These are phyloP conservation scores for Botrytis sinoallii DNA, from an alignment of 2,329 filamentous ascomycete species.

Conservation along the genomic window DNA sequence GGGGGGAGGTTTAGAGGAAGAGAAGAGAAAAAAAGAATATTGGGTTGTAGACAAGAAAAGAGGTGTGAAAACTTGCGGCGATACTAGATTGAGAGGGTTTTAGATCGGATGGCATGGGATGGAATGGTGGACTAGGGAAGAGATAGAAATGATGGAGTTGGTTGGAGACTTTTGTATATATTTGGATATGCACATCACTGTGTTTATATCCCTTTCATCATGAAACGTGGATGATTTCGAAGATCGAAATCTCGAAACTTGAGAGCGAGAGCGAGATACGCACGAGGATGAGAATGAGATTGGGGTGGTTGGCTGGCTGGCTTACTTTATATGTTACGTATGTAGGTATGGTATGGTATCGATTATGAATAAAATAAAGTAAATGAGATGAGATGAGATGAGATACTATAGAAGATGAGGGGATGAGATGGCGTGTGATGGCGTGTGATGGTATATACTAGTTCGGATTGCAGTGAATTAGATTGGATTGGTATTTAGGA, in stretches of 20 bases:
- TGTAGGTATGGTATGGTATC: neutral
- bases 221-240: neutral
- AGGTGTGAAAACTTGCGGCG: neutral
- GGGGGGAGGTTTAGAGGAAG: conserved; percentile 35
- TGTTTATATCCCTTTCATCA: neutral
- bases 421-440: neutral
- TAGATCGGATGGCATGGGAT: neutral
- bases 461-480: neutral
- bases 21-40: neutral
- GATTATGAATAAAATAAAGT: neutral
- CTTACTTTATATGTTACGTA: neutral
- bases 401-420: neutral
- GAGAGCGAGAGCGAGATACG: neutral
- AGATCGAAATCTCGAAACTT: neutral
- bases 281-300: neutral
- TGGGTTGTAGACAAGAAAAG: neutral
- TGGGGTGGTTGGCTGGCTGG: neutral
- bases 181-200: conserved; percentile 3
- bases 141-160: neutral
- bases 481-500: neutral
- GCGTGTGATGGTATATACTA: neutral
- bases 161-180: conserved; percentile 1
- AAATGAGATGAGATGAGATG: neutral
- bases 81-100: neutral
- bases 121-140: neutral